phyloP scores from a whole-genome alignment of 2,329 filamentous ascomycete species.

The Penicillium sp. region DNA sequence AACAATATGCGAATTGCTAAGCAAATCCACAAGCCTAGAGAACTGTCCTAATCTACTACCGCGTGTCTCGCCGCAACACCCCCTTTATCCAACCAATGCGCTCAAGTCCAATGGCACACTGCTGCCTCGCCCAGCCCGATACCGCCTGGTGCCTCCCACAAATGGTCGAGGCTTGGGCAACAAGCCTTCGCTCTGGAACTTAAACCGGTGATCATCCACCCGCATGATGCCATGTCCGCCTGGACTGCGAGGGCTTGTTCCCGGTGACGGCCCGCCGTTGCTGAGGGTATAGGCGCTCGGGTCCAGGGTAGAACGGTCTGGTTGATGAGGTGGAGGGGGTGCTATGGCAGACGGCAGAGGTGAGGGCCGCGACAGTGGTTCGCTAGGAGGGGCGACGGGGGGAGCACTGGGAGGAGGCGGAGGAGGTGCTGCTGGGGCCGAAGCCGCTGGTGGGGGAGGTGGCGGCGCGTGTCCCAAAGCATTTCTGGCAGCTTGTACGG shows the following conservation, averaged over 20 bases:
- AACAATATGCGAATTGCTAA: no score
- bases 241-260: constrained; percentile 20
- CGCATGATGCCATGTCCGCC: constrained; percentile 36
- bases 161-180: constrained; percentile 82
- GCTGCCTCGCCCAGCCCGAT: constrained; percentile 82
- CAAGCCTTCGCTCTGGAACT: constrained; percentile 71
- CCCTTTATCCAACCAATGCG: no score
- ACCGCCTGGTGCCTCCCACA: constrained; percentile 62
- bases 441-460: no score
- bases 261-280: constrained; percentile 48
- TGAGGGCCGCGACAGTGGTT: constrained; percentile 38
- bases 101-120: constrained; percentile 82
- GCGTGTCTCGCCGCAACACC: no score
- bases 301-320: no score
- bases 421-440: no score
- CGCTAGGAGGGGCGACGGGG: constrained; percentile 32
- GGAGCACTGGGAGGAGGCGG: constrained; percentile 35
- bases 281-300: constrained; percentile 66
- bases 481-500: no score
- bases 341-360: constrained; percentile 35
- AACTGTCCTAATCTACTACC: no score
- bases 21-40: no score
- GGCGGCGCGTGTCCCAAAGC: no score
- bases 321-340: constrained; percentile 49
- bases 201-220: constrained; percentile 73